Base-by-base conservation (phyloP, 2,329 filamentous ascomycete genomes). In the Aspergillus fijiensis region DNA sequence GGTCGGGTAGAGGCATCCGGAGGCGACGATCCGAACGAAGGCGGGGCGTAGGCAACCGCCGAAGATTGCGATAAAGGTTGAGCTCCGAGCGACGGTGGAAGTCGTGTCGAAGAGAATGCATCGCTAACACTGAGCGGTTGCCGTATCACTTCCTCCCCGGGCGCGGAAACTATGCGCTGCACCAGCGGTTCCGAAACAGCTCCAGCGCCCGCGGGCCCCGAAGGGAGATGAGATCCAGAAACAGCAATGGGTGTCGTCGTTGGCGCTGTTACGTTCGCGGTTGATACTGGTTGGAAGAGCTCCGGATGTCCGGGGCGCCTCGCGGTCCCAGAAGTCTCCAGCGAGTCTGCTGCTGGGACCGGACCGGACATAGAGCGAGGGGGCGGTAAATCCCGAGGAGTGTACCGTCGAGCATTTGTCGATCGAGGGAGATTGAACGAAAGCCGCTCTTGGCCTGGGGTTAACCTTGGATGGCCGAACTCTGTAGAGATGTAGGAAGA, bases 321-420 rank as follows among this genome's bases (percentile, higher is more conserved):
- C 57, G 69, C 66, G 59, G 71, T 69, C 67, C 71, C 72, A 67
- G 75, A 69, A 66, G 70, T 70, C 64, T 76, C 74, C 67, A 70
- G 65, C 65, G 74, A 72, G 62, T 73, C 72, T 60, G 74, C 72
- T 62, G 67, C 70, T 65, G 71, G 70, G 63, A 74, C 72, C 66
- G 76, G 74, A 67, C 74, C 73, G 69, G 77, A 78, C 77, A 79
- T 79, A 73, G 74, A 74, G 75, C 73, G 73, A 69, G 73, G 70
- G 64, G 71, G 67, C 57, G 75, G 70, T 68, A 74, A 68, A 63
- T 74, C 75, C 74, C 75, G 71, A 51, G 72, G 71, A 65, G 74
- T 76, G 65, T 70, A 72, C 65, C 71, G 72, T 66, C 70, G 68
- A 74, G 70, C 73, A 74, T 76, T 75, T 66, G 68, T 67, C 62